A percentile compares a stretch with the other conserved stretches of the same genome.
phyloP scores from a whole-genome alignment of 2,329 filamentous ascomycete species.

The Monosporascus sp. region DNA sequence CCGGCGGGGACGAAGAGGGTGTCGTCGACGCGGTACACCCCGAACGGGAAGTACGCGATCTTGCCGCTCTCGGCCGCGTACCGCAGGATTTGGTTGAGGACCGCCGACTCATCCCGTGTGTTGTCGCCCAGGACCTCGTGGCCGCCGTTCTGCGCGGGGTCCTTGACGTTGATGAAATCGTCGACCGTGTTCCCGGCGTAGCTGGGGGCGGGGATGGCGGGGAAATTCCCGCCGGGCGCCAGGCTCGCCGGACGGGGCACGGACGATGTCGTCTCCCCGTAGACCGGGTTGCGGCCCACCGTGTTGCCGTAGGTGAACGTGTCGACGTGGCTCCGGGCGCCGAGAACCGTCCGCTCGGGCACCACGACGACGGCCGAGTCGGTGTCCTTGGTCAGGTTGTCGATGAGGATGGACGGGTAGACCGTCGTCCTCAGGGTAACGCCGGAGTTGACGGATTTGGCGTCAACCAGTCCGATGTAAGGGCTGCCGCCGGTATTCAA shows the following conservation, averaged over 20 bases:
- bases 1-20: slow-evolving; percentile 46
- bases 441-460: slow-evolving; percentile 35
- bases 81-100: slow-evolving; percentile 33
- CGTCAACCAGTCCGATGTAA: slow-evolving; percentile 37
- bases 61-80: slow-evolving; percentile 32
- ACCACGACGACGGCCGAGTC: slow-evolving; percentile 30
- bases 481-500: slow-evolving; percentile 31
- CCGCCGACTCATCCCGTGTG: slow-evolving; percentile 31
- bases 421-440: slow-evolving; percentile 31
- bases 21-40: slow-evolving; percentile 46
- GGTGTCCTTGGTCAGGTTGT: slow-evolving; percentile 38
- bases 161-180: slow-evolving; percentile 38
- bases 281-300: slow-evolving; percentile 33
- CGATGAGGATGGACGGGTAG: slow-evolving; percentile 37
- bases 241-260: slow-evolving; percentile 29
- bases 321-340: slow-evolving; percentile 27
- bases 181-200: slow-evolving; percentile 29
- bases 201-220: slow-evolving; percentile 32
- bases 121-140: slow-evolving; percentile 32
- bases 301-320: slow-evolving; percentile 40
- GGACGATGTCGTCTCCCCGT: slow-evolving; percentile 27
- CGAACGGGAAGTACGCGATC: slow-evolving; percentile 51
- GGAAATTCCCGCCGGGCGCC: slow-evolving; percentile 33
- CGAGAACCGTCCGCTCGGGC: slow-evolving; percentile 26
- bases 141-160: slow-evolving; percentile 33